Percentiles rank a stretch among this genome's conserved stretches.
These are phyloP conservation scores for Talaromyces sp. DNA, from an alignment of 2,329 filamentous ascomycete species.

Conservation along the genomic window DNA sequence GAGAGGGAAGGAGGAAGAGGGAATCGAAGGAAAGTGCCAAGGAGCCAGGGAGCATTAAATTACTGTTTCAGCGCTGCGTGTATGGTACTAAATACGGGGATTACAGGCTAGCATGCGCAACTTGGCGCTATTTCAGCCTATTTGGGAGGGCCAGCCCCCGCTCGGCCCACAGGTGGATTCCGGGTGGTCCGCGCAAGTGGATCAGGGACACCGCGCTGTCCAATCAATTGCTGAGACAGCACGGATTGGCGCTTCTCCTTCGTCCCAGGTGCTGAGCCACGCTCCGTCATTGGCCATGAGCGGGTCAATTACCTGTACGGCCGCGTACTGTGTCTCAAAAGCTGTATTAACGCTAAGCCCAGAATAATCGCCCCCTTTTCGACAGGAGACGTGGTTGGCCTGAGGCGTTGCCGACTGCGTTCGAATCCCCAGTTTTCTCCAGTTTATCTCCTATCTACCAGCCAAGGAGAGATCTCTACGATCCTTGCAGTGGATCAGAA, in stretches of 20 bases:
- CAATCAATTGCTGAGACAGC: not conserved
- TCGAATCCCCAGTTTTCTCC: slow-evolving; percentile 3
- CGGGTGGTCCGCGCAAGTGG: not conserved
- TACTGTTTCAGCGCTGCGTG: not conserved
- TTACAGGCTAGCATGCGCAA: not conserved
- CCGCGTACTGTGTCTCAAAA: slow-evolving; percentile 12
- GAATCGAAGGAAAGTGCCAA: slow-evolving; percentile 7
- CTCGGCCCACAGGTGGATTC: not conserved
- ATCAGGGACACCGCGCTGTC: not conserved
- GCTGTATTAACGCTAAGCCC: not conserved
- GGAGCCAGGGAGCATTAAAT: not conserved
- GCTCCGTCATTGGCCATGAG: not conserved
- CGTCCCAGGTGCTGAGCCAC: slow-evolving; percentile 6
- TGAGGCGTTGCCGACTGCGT: not conserved
- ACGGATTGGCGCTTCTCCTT: not conserved
- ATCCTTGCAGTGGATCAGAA: not conserved
- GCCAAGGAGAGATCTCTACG: not conserved
- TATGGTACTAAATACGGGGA: not conserved
- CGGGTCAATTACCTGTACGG: not conserved
- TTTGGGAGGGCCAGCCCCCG: not conserved
- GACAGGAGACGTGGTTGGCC: not conserved
- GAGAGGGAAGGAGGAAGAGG: not conserved
- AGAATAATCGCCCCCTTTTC: not conserved
- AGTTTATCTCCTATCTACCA: not conserved
- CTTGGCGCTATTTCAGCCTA: not conserved